phyloP scores from a whole-genome alignment of 2,329 filamentous ascomycete genomes.

The Monilinia fructicola region DNA sequence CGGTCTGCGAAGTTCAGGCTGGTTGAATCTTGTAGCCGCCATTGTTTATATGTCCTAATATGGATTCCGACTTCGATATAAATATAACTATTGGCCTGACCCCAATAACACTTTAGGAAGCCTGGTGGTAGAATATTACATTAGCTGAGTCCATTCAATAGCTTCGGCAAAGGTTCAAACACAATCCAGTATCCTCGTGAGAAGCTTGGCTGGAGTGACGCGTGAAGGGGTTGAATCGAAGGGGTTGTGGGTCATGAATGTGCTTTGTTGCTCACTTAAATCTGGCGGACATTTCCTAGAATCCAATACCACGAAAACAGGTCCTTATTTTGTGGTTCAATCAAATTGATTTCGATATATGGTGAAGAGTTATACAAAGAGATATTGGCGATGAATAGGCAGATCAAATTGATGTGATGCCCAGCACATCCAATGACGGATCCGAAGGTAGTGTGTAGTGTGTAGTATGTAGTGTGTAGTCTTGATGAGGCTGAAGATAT shows the following conservation, averaged over 20 bases:
- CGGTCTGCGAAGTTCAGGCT: constrained; percentile 40
- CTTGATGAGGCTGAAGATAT: constrained; percentile 14
- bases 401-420: background rate
- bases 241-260: background rate
- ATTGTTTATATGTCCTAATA: constrained; percentile 29
- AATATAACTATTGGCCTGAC: constrained; percentile 38
- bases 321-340: constrained; percentile 27
- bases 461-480: background rate
- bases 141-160: constrained; percentile 28
- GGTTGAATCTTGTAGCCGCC: constrained; percentile 39
- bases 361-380: background rate
- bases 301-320: constrained; percentile 21
- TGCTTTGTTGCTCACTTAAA: constrained; percentile 34
- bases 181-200: background rate
- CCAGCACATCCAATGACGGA: background rate
- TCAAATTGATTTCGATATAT: background rate
- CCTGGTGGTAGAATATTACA: constrained; percentile 26
- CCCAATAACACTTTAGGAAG: constrained; percentile 38
- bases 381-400: background rate
- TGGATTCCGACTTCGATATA: constrained; percentile 23
- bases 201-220: background rate
- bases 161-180: background rate
- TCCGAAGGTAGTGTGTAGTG: background rate
- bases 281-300: constrained; percentile 38
- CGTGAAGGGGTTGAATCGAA: background rate